phyloP scores from a whole-genome alignment of 2,329 filamentous ascomycete genomes.

The Cercospora brassicicola region DNA sequence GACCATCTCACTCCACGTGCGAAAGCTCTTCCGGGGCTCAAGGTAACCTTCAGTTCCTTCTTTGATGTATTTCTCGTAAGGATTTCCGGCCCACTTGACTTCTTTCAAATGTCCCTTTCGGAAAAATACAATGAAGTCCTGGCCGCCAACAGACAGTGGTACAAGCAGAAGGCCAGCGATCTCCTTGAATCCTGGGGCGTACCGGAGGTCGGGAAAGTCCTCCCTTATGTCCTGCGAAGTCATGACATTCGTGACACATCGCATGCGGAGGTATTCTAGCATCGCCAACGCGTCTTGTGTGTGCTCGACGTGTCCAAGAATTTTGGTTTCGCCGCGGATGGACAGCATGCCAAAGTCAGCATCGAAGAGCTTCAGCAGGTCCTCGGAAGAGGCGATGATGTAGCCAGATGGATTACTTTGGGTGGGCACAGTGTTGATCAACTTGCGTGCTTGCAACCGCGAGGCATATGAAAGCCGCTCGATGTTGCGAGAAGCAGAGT shows the following conservation, averaged over 20 bases:
- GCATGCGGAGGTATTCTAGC: conserved; percentile 79
- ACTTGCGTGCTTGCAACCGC: conserved; percentile 77
- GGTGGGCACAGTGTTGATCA: conserved; percentile 82
- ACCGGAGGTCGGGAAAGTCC: conserved; percentile 80
- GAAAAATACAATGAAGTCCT: conserved; percentile 89
- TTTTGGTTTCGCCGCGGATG: conserved; percentile 84
- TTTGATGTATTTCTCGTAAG: conserved; percentile 74
- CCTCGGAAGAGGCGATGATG: conserved; percentile 85
- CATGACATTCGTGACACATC: conserved; percentile 70
- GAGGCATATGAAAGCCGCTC: conserved; percentile 85
- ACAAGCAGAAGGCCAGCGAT: conserved; percentile 81
- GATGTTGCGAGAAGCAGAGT: conserved; percentile 82
- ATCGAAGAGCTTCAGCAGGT: conserved; percentile 78
- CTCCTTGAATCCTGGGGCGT: conserved; percentile 73
- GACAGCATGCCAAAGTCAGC: conserved; percentile 84
- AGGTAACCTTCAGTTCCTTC: conserved; percentile 72
- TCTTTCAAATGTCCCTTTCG: conserved; percentile 72
- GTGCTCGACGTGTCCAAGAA: conserved; percentile 71
- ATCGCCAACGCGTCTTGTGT: conserved; percentile 81
- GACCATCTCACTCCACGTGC: conserved; percentile 77
- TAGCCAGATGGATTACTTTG: conserved; percentile 82
- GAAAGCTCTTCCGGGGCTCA: conserved; percentile 77
- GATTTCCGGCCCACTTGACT: conserved; percentile 84
- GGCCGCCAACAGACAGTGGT: conserved; percentile 71
- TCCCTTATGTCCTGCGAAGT: conserved; percentile 72